Evolutionary conservation across 257 asterid species (phyloP).

Genomic region (Przewalskia tangutica): DNA sequence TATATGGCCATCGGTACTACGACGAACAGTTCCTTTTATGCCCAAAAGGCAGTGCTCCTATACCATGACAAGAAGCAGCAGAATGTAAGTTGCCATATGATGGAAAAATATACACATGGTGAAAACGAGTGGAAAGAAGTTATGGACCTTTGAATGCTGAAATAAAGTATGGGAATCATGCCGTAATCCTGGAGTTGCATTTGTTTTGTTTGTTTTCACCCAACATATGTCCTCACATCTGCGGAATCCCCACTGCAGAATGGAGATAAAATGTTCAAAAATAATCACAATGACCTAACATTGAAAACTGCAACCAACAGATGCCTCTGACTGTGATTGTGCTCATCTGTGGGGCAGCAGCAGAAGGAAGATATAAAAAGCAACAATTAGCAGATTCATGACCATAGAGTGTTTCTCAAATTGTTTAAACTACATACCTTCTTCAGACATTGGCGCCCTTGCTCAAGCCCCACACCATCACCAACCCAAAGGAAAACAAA

Average conservation of each 20-base stretch:
- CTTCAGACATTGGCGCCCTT: conserved; percentile 95
- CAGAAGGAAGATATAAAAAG: background rate
- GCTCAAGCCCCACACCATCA: conserved; percentile 98
- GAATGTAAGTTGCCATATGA: background rate
- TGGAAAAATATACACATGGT: background rate
- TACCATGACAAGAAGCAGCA: conserved; percentile 1
- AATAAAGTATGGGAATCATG: conserved; percentile 94
- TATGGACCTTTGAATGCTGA: conserved; percentile 85
- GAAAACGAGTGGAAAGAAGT: conserved; percentile 1
- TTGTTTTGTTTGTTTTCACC: conserved; percentile 94
- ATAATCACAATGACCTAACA: background rate
- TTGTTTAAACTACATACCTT: conserved; percentile 43
- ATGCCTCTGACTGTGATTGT: background rate
- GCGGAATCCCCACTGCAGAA: conserved; percentile 93
- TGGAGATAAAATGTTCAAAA: conserved; percentile 7
- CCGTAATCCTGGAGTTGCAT: conserved; percentile 91
- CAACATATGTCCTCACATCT: conserved; percentile 99
- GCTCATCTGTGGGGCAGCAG: background rate
- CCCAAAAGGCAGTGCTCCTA: conserved; percentile 52
- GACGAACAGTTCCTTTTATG: conserved; percentile 96
- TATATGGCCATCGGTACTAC: conserved; percentile 97
- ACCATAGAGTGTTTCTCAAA: conserved; percentile 7
- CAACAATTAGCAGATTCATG: background rate
- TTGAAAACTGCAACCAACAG: background rate
- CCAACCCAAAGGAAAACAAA: conserved; percentile 99